Percentiles rank a stretch among this genome's conserved stretches.
phyloP scores from a whole-genome alignment of 495 filamentous ascomycete species.

The Daldinia grandis region DNA sequence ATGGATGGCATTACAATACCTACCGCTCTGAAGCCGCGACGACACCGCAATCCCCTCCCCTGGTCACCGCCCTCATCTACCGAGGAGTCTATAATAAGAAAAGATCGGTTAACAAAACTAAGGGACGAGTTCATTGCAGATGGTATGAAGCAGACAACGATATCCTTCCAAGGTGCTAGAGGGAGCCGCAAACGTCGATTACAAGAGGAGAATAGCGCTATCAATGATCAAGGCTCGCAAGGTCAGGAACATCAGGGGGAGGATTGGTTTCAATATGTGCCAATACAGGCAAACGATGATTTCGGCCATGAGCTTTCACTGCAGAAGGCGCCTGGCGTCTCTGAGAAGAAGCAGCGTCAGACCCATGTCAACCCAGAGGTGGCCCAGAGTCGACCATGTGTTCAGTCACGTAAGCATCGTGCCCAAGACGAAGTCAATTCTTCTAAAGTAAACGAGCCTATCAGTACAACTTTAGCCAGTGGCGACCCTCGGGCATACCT shows the following conservation, averaged over 20 bases:
- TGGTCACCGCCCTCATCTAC: slow-evolving; percentile 42
- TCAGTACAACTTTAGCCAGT: slow-evolving; percentile 44
- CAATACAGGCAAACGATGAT: background rate
- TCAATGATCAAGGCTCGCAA: background rate
- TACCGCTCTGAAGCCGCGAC: slow-evolving; percentile 8
- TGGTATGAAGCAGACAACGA: slow-evolving; percentile 37
- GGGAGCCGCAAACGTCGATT: slow-evolving; percentile 7
- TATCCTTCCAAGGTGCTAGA: slow-evolving; percentile 26
- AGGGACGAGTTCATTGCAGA: background rate
- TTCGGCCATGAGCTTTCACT: slow-evolving; percentile 12
- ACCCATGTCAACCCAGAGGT: background rate
- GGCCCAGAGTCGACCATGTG: background rate
- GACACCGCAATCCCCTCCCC: slow-evolving; percentile 20
- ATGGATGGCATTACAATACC: background rate
- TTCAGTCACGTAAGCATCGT: slow-evolving; percentile 1
- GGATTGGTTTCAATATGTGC: background rate
- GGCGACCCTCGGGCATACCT: slow-evolving; percentile 54
- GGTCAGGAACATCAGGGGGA: background rate
- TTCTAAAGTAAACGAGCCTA: slow-evolving; percentile 30
- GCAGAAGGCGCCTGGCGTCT: background rate
- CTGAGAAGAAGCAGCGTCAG: background rate
- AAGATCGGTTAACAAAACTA: background rate
- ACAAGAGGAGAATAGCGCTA: background rate
- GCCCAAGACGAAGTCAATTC: background rate
- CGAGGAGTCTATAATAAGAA: slow-evolving; percentile 2